Conservation (phyloP, 2,329 filamentous ascomycete species). For the Monilinia fructigena region DNA sequence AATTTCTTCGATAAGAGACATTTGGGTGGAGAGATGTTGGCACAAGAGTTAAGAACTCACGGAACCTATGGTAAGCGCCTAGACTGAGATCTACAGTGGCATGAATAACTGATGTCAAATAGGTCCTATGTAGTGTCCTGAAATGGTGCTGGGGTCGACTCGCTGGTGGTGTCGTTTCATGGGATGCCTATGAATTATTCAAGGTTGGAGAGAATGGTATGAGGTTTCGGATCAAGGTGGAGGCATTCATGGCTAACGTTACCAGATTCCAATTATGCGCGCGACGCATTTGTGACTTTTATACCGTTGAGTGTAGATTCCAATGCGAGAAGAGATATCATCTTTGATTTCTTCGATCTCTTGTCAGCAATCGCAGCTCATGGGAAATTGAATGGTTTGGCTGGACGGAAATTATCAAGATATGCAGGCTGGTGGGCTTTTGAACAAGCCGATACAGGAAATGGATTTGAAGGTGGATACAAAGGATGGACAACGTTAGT, state of each 20-base stretch:
- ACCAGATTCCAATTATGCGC: conserved; percentile 83
- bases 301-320: conserved; percentile 92
- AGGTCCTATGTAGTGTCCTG: conserved; percentile 89
- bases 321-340: conserved; percentile 79
- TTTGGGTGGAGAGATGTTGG: conserved; percentile 67
- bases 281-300: conserved; percentile 93
- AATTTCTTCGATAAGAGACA: conserved; percentile 80
- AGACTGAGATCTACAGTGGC: conserved; percentile 11
- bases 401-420: conserved; percentile 87
- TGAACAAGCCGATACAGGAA: conserved; percentile 80
- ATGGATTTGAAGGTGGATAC: conserved; percentile 93
- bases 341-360: conserved; percentile 95
- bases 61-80: conserved; percentile 77
- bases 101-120: conserved; percentile 33
- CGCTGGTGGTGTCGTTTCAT: conserved; percentile 86
- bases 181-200: conserved; percentile 97
- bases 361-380: conserved; percentile 88
- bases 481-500: conserved; percentile 77
- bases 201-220: conserved; percentile 88
- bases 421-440: conserved; percentile 99
- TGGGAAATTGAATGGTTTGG: conserved; percentile 88
- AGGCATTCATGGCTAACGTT: conserved; percentile 15
- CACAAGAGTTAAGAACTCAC: conserved; percentile 85
- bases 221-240: conserved; percentile 25
- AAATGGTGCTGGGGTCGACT: conserved; percentile 99